Percentiles rank a stretch among this genome's conserved stretches.
phyloP scores from a whole-genome alignment of 2,329 filamentous ascomycete genomes.

The Hypoxylon sp. region DNA sequence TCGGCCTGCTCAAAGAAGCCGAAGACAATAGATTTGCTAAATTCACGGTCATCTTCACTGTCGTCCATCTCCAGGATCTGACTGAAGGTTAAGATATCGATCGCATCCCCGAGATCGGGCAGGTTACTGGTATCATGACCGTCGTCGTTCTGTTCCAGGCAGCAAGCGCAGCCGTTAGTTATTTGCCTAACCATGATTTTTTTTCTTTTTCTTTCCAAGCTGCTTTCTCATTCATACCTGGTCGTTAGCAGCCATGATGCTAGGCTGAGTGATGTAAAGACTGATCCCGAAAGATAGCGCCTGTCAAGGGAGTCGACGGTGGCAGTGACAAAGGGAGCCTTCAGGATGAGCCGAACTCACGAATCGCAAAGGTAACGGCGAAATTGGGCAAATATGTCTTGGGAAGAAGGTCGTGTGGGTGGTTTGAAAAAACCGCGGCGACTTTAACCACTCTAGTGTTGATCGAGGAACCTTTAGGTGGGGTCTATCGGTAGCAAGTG shows the following conservation, averaged over 20 bases:
- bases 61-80: conserved; percentile 99
- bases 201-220: conserved; percentile 1
- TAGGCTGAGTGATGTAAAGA: conserved; percentile 30
- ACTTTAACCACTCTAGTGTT: conserved; percentile 46
- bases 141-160: conserved; percentile 61
- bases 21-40: conserved; percentile 88
- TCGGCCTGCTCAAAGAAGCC: conserved; percentile 95
- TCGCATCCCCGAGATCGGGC: conserved; percentile 76
- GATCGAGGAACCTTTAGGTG: conserved; percentile 43
- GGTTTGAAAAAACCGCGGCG: conserved; percentile 43
- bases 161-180: conserved; percentile 19
- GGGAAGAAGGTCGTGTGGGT: conserved; percentile 42
- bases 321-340: conserved; percentile 17
- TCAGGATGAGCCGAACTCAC: conserved; percentile 31
- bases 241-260: conserved; percentile 47
- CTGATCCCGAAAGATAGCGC: conserved; percentile 29
- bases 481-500: conserved; percentile 45
- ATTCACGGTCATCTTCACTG: conserved; percentile 84
- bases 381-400: conserved; percentile 38
- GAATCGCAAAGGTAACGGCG: conserved; percentile 21
- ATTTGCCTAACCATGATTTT: conserved; percentile 14
- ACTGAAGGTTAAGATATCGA: conserved; percentile 85
- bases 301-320: conserved; percentile 25
- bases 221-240: conserved; percentile 46
- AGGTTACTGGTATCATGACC: conserved; percentile 62